Evolutionary conservation across 495 filamentous ascomycete species (phyloP), one percentile per base, ranked within the genome.

Genomic region (Sporormia fimetaria): DNA sequence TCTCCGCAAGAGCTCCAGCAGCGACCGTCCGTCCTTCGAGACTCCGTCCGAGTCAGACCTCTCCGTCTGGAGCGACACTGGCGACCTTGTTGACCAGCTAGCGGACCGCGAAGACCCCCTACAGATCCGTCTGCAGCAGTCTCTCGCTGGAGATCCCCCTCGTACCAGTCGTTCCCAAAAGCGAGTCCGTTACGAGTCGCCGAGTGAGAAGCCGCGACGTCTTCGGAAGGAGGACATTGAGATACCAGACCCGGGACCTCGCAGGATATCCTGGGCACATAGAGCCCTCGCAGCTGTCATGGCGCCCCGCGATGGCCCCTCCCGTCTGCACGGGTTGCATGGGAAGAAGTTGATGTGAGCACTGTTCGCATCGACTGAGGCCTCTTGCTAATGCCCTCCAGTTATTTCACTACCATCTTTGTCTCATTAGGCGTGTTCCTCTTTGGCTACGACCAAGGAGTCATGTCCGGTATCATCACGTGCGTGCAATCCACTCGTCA

Each of bases 391-490:
- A 46, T 24, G 15, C 2, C 16, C 45, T 20, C 21, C 54, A 94
- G 87, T 36, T 98, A 95, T 58, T 96, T 98, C 59, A 94, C 92
- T 22, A 94, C 83, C 59, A 82, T 98, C 11, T 96, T 98, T 64
- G 90, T 98, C 49, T 96, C 92, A 34, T 70, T 98, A 57, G 90
- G 90, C 17, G 90, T 98, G 18, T 98, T 98, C 53, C 68, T 98
- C 18, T 98, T 98, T 61, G 92, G 90, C 39, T 98, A 98, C 73
- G 90, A 98, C 58, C 90, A 98, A 62, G 90, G 90, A 44, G 90
- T 98, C 32, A 96, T 95, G 90, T 96, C 92, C 44, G 92, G 90
- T 28, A 93, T 98, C 56, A 95, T 98, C 64, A 95, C 83, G 87
- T 94, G 70, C 51, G 83, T 70, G 17, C 18, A 25, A 24, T 31